A percentile compares a stretch with the other conserved stretches of the same genome.
These are phyloP conservation scores for Trichomonascaceae sp. DNA, from an alignment of 1,139 yeast species.

Conservation along the genomic window DNA sequence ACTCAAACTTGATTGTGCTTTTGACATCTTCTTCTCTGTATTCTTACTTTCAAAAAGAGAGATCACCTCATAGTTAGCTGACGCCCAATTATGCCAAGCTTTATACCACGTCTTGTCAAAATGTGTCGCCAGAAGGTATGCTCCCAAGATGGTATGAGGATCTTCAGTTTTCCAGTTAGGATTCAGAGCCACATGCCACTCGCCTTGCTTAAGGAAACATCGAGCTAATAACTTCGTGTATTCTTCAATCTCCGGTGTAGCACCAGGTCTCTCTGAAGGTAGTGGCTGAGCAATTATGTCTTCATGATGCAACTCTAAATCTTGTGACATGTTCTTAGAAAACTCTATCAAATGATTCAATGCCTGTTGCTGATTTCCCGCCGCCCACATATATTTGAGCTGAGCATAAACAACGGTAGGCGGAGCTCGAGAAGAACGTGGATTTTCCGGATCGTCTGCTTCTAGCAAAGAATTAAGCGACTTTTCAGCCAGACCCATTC, in stretches of 20 bases:
- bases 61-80: slow-evolving; percentile 93
- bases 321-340: slow-evolving; percentile 85
- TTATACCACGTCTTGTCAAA: slow-evolving; percentile 92
- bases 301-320: slow-evolving; percentile 50
- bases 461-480: slow-evolving; percentile 69
- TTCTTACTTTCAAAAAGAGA: slow-evolving; percentile 42
- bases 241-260: slow-evolving; percentile 71
- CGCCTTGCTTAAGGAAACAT: slow-evolving; percentile 95
- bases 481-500: slow-evolving; percentile 88
- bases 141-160: slow-evolving; percentile 75
- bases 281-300: slow-evolving; percentile 85
- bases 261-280: slow-evolving; percentile 69
- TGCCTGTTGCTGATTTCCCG: slow-evolving; percentile 85
- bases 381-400: slow-evolving; percentile 94
- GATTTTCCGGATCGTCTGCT: slow-evolving; percentile 41
- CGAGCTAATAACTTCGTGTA: slow-evolving; percentile 86
- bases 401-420: slow-evolving; percentile 98
- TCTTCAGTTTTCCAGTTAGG: slow-evolving; percentile 74
- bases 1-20: slow-evolving; percentile 7
- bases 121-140: slow-evolving; percentile 88
- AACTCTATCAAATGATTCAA: slow-evolving; percentile 79
- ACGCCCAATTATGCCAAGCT: slow-evolving; percentile 99
- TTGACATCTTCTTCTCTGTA: slow-evolving; percentile 10
- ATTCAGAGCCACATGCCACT: slow-evolving; percentile 87
- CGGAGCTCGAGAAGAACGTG: slow-evolving; percentile 72